Percentiles rank a stretch among this genome's conserved stretches.
Conservation (phyloP, 768 basidiomycete species). For the Tylopilus sp. region DNA sequence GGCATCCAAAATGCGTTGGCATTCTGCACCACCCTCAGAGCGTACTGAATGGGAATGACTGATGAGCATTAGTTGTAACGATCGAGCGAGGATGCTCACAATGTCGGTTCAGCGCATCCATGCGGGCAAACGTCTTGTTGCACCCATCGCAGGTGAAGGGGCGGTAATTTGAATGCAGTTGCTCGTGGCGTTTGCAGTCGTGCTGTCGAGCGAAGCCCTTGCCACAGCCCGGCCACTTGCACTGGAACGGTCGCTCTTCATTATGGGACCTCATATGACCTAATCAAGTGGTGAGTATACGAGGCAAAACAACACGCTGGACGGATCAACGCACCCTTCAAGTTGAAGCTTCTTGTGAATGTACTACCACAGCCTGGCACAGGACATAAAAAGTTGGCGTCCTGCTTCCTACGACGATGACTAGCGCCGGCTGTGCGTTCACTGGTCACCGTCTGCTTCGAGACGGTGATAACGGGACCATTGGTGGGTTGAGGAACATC, state of each 20-base stretch:
- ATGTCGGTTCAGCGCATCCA: slow-evolving; percentile 94
- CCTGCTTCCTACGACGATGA: slow-evolving; percentile 80
- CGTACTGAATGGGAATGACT: slow-evolving; percentile 45
- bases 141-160: slow-evolving; percentile 95
- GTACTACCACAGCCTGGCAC: slow-evolving; percentile 83
- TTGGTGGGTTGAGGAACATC: slow-evolving; percentile 9
- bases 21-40: slow-evolving; percentile 81
- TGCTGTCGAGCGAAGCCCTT: slow-evolving; percentile 95
- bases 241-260: slow-evolving; percentile 92
- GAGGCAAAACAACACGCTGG: slow-evolving; percentile 9
- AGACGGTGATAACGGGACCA: slow-evolving; percentile 27
- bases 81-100: slow-evolving; percentile 47
- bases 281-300: slow-evolving; percentile 26
- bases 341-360: slow-evolving; percentile 89
- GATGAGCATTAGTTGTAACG: background rate
- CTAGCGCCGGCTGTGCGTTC: slow-evolving; percentile 86
- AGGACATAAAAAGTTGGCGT: slow-evolving; percentile 82
- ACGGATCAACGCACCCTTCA: slow-evolving; percentile 60
- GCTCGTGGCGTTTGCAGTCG: slow-evolving; percentile 95
- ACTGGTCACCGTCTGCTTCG: slow-evolving; percentile 87
- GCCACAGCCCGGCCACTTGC: slow-evolving; percentile 91
- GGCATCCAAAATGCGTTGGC: slow-evolving; percentile 43
- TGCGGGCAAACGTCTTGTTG: slow-evolving; percentile 86
- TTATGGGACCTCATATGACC: slow-evolving; percentile 95
- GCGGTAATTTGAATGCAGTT: slow-evolving; percentile 87